Conservation (phyloP, 768 basidiomycete species). For the Lactarius psammicola region DNA sequence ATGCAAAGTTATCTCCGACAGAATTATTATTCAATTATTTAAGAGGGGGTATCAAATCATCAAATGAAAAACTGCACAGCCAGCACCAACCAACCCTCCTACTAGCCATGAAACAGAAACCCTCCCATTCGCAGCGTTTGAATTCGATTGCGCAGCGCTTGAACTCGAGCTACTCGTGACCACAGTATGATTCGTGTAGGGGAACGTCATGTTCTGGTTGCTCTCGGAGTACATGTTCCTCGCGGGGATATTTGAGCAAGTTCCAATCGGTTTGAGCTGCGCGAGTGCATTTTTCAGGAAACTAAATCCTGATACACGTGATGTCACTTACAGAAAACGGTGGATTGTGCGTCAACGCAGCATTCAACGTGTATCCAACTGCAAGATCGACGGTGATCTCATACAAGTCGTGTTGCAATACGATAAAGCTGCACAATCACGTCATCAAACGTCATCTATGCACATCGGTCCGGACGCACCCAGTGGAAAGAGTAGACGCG, state of each 20-base stretch:
- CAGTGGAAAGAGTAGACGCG: slow-evolving; percentile 57
- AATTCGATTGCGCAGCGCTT: background rate
- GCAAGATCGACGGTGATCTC: slow-evolving; percentile 87
- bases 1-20: slow-evolving; percentile 21
- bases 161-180: slow-evolving; percentile 8
- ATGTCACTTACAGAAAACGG: slow-evolving; percentile 54
- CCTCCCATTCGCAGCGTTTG: background rate
- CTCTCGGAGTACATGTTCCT: slow-evolving; percentile 83
- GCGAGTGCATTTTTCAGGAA: slow-evolving; percentile 6
- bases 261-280: slow-evolving; percentile 71
- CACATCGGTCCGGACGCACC: slow-evolving; percentile 40
- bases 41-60: background rate
- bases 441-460: slow-evolving; percentile 31
- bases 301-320: background rate
- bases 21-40: background rate
- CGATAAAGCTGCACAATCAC: slow-evolving; percentile 62
- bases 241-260: slow-evolving; percentile 64
- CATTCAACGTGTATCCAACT: slow-evolving; percentile 78
- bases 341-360: slow-evolving; percentile 66
- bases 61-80: background rate
- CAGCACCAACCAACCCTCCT: slow-evolving; percentile 2
- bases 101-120: background rate
- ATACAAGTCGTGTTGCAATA: slow-evolving; percentile 85
- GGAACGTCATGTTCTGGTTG: slow-evolving; percentile 68
- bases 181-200: slow-evolving; percentile 42